These are phyloP conservation scores for Entomortierella lignicola DNA, from an alignment of 192 early-diverging fungal species.

Conservation along the genomic window DNA sequence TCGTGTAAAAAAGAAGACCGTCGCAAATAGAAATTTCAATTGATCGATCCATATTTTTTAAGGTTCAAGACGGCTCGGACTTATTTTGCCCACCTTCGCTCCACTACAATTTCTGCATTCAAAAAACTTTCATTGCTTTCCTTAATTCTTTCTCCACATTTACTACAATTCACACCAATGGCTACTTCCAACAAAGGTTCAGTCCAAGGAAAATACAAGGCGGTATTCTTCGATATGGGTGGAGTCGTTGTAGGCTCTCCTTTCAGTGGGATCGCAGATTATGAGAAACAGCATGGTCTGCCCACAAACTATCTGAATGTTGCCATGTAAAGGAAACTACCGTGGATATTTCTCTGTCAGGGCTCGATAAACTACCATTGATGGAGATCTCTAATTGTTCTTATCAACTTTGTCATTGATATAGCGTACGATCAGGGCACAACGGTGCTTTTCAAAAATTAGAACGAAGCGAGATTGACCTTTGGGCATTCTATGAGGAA, in stretches of 20 bases:
- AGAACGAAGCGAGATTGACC: conserved; percentile 70
- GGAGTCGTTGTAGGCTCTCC: conserved; percentile 86
- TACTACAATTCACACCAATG: not conserved
- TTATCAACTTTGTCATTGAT: too few relatives aligned
- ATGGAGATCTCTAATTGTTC: too few relatives aligned
- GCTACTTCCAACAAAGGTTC: not conserved
- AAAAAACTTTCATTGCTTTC: not conserved
- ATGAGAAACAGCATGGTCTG: conserved; percentile 70
- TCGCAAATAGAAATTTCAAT: too few relatives aligned
- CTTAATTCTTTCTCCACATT: not conserved
- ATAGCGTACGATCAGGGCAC: conserved; percentile 27
- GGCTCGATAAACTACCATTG: too few relatives aligned
- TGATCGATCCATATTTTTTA: too few relatives aligned
- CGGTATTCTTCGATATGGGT: conserved; percentile 89
- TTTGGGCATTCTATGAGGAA: conserved; percentile 65
- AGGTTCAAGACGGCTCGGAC: too few relatives aligned
- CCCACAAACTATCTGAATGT: conserved; percentile 89
- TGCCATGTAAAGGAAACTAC: conserved; percentile 63
- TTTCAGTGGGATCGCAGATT: conserved; percentile 78
- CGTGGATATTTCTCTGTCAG: too few relatives aligned
- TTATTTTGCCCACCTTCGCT: too few relatives aligned
- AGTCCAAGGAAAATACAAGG: conserved; percentile 57
- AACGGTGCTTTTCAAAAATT: conserved; percentile 51
- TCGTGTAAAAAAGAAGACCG: too few relatives aligned
- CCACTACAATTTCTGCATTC: too few relatives aligned